Conservation (phyloP, 2,329 filamentous ascomycete species). For the Exophiala sp. region DNA sequence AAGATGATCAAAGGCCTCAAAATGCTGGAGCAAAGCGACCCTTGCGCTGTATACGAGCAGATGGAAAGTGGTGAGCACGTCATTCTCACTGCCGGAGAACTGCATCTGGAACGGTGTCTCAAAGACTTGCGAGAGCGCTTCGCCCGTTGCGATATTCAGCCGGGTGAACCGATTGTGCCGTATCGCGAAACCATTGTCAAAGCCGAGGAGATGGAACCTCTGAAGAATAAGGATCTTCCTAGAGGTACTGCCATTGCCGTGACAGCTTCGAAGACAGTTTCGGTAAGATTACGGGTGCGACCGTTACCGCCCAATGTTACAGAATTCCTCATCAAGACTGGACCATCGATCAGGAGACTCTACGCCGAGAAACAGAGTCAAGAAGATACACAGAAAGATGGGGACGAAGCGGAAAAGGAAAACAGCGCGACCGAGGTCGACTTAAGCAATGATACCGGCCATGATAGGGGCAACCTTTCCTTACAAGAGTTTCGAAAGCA, state of each 20-base stretch:
- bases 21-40: conserved; percentile 88
- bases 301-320: conserved; percentile 77
- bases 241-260: conserved; percentile 72
- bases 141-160: conserved; percentile 90
- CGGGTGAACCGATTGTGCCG: conserved; percentile 89
- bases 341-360: conserved; percentile 71
- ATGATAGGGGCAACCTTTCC: conserved; percentile 62
- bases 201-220: conserved; percentile 86
- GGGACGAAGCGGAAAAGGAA: conserved; percentile 35
- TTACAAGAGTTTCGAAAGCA: conserved; percentile 73
- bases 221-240: conserved; percentile 79
- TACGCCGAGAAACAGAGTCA: conserved; percentile 66
- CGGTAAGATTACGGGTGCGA: conserved; percentile 69
- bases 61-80: conserved; percentile 93
- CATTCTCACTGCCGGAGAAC: conserved; percentile 84
- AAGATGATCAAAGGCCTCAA: conserved; percentile 90
- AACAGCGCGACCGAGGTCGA: conserved; percentile 37
- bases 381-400: conserved; percentile 38
- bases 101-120: conserved; percentile 89
- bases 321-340: conserved; percentile 79
- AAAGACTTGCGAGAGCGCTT: conserved; percentile 92
- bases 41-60: conserved; percentile 92
- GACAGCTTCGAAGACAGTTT: conserved; percentile 83
- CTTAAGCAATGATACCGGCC: conserved; percentile 48
- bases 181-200: conserved; percentile 89